A percentile compares a stretch with the other conserved stretches of the same genome.
Evolutionary conservation across 2,329 filamentous ascomycete genomes (phyloP).

Genomic region (Chrysosporium queenslandicum): DNA sequence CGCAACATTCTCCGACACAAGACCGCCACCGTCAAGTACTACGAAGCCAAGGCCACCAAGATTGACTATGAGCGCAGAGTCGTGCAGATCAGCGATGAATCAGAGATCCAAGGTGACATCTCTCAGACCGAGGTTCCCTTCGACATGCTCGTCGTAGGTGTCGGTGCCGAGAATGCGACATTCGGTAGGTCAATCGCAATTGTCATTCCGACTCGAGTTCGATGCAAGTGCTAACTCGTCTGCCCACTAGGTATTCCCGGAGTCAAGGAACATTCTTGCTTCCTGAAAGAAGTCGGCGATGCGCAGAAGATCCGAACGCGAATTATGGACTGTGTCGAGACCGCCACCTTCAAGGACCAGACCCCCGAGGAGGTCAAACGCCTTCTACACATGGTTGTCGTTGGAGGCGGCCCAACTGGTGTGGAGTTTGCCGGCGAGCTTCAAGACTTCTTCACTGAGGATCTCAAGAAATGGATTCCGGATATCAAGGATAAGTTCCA

Average conservation of each 20-base stretch:
- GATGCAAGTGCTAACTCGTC: too few relatives aligned
- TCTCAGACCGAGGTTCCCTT: conserved; percentile 84
- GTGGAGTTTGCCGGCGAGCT: conserved; percentile 98
- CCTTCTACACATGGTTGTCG: conserved; percentile 94
- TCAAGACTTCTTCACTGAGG: conserved; percentile 97
- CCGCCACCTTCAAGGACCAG: conserved; percentile 96
- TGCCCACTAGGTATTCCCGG: conserved; percentile 61
- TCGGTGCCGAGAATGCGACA: conserved; percentile 95
- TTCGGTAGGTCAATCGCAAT: conserved; percentile 53
- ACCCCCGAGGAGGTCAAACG: conserved; percentile 77
- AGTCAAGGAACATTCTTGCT: conserved; percentile 89
- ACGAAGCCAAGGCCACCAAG: conserved; percentile 93
- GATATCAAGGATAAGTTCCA: conserved; percentile 92
- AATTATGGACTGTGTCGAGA: conserved; percentile 99
- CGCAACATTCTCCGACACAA: conserved; percentile 93
- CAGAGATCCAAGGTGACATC: conserved; percentile 76
- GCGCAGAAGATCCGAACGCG: conserved; percentile 94
- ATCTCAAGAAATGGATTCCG: conserved; percentile 95
- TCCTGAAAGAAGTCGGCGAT: conserved; percentile 96
- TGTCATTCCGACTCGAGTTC: too few relatives aligned
- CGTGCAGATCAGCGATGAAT: conserved; percentile 82
- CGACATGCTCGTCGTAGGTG: conserved; percentile 95
- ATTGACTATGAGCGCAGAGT: conserved; percentile 87
- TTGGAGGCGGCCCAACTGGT: conserved; percentile 86
- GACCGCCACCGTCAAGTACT: conserved; percentile 86